Evolutionary conservation across 331 rosid species (phyloP).

Genomic region (Malus hybrid): DNA sequence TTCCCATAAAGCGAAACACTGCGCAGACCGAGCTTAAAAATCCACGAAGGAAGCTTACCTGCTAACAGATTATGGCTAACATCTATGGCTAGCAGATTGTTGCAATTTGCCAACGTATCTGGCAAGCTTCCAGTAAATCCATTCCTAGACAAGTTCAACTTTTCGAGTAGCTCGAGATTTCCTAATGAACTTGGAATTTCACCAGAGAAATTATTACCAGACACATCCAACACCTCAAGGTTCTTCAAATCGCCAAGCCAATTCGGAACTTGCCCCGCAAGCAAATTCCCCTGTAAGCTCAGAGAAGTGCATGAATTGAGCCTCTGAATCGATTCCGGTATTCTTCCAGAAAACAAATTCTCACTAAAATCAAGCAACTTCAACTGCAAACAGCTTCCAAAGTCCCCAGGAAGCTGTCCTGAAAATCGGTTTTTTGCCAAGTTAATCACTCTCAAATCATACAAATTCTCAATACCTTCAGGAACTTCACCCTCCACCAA

Average conservation of each 20-base stretch:
- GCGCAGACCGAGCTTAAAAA: constrained; percentile 36
- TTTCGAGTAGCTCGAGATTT: constrained; percentile 49
- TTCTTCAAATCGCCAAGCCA: constrained; percentile 77
- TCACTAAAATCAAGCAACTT: constrained; percentile 64
- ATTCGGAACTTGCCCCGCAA: constrained; percentile 60
- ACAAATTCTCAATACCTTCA: constrained; percentile 55
- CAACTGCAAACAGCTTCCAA: constrained; percentile 64
- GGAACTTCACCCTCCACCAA: constrained; percentile 70
- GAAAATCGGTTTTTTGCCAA: constrained; percentile 50
- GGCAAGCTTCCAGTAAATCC: constrained; percentile 68
- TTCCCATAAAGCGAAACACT: constrained; percentile 34
- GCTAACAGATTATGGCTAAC: constrained; percentile 60
- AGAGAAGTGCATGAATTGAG: constrained; percentile 59
- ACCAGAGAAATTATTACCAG: constrained; percentile 64
- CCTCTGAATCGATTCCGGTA: constrained; percentile 72
- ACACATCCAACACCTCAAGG: constrained; percentile 63
- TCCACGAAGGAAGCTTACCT: constrained; percentile 75
- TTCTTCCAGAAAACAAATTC: constrained; percentile 59
- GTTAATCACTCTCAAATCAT: constrained; percentile 51
- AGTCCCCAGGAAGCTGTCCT: constrained; percentile 62
- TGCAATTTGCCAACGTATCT: constrained; percentile 54
- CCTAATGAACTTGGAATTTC: constrained; percentile 74
- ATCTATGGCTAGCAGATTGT: constrained; percentile 52
- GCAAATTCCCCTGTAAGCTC: constrained; percentile 59
- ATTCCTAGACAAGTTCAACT: constrained; percentile 67